Evolutionary conservation across 306 rosid species (phyloP), one percentile per base, ranked within the genome.

Genomic region (Crotalaria pallida): DNA sequence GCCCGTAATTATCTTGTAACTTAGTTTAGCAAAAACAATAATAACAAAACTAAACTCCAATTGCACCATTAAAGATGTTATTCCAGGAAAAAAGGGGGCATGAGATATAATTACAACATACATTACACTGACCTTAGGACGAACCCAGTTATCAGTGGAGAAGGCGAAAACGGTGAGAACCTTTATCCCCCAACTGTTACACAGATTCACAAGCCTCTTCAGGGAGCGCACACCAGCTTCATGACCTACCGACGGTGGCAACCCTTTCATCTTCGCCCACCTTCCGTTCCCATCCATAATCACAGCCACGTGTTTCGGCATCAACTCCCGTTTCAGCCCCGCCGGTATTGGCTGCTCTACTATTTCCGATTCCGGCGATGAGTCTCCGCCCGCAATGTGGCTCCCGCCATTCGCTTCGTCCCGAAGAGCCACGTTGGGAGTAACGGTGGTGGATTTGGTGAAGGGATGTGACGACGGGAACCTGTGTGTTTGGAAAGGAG

Each of bases 301-400:
- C 44, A 92, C 81, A 22, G 95, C 98, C 76, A 92, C 96, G 74
- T 92, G 98, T 73, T 76, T 92, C 56, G 94, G 96, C 88, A 92
- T 79, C 75, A 81, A 33, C 58, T 89, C 96, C 61, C 49, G 67
- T 29, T 17, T 49, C 1, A 92, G 90, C 23, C 66, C 88, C 3
- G 8, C 41, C 7, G 90, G 96, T 6, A 85, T 0, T 23, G 79
- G 79, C 70, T 82, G n/a, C n/a, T n/a, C n/a, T n/a, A n/a, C 88
- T 0, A 19, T 17, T 13, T 75, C 77, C 17, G 19, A 17, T 13
- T 75, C 77, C 17, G 15, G 2, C 23, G n/a, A n/a, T n/a, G 57
- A 60, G 1, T 13, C 6, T 7, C 27, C 34, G 13, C 27, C 27
- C n/a, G 11, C 7, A 0, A 43, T 22, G 44, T 72, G 10, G n/a